These are phyloP conservation scores for Corylus avellana DNA, from an alignment of 306 rosid species.

Conservation along the genomic window DNA sequence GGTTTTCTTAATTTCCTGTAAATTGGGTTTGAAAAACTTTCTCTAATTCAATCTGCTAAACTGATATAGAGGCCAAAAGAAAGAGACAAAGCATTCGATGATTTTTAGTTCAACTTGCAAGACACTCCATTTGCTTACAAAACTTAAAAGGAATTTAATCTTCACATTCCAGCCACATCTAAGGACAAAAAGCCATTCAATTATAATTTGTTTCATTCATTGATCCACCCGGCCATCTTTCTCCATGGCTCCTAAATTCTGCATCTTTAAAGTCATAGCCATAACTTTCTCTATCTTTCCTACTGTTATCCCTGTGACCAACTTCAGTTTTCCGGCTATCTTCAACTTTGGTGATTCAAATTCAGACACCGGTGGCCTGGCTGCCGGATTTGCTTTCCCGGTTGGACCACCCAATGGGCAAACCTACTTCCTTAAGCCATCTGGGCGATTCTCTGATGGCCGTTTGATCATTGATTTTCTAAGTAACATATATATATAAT, in stretches of 20 bases:
- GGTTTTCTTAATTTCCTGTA: no score
- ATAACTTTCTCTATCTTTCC: slow-evolving; percentile 15
- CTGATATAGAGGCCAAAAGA: not conserved
- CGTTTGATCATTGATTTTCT: slow-evolving; percentile 46
- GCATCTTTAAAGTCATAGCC: slow-evolving; percentile 13
- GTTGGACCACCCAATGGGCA: slow-evolving; percentile 25
- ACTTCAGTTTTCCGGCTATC: slow-evolving; percentile 32
- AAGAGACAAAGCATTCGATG: not conserved
- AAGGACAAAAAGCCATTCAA: not conserved
- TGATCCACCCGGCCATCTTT: not conserved
- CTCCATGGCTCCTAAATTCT: slow-evolving; percentile 17
- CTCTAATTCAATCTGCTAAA: no score
- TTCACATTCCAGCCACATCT: not conserved
- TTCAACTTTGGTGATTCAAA: slow-evolving; percentile 50
- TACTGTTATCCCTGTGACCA: not conserved
- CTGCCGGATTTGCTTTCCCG: slow-evolving; percentile 36
- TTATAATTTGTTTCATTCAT: not conserved
- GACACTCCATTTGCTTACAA: slow-evolving; percentile 25
- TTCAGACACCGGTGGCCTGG: slow-evolving; percentile 44
- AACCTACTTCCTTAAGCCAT: slow-evolving; percentile 30
- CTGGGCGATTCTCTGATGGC: slow-evolving; percentile 45
- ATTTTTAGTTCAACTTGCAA: slow-evolving; percentile 18
- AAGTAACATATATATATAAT: slow-evolving; percentile 13
- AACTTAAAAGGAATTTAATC: not conserved
- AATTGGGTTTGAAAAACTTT: no score